Evolutionary conservation across 2,329 filamentous ascomycete genomes (phyloP).

Genomic region (Zasmidium angulare): DNA sequence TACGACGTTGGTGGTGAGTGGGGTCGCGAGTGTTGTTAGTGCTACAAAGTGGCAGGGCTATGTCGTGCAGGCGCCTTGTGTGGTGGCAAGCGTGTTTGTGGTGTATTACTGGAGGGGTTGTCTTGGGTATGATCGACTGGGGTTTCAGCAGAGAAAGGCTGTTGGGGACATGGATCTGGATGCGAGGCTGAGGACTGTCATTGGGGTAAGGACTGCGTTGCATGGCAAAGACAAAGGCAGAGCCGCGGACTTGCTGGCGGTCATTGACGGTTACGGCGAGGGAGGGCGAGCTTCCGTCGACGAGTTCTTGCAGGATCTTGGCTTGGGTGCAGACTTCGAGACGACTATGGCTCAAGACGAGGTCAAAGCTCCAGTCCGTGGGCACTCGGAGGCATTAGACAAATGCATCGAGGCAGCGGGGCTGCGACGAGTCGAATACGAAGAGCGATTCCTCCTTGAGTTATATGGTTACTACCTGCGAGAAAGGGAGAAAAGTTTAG

Average conservation of each 20-base stretch:
- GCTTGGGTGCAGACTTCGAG: background rate
- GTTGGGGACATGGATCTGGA: background rate
- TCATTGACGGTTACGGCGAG: background rate
- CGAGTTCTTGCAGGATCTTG: background rate
- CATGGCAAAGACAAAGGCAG: background rate
- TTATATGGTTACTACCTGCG: constrained; percentile 13
- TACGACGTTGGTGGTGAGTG: constrained; percentile 48
- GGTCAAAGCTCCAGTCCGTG: background rate
- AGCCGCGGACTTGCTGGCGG: background rate
- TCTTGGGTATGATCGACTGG: constrained; percentile 13
- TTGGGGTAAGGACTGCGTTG: background rate
- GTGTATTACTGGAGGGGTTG: constrained; percentile 13
- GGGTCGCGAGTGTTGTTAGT: constrained; percentile 52
- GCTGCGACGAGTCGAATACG: background rate
- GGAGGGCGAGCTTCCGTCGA: background rate
- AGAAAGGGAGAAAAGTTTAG: background rate
- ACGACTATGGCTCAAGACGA: background rate
- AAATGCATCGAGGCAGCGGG: background rate
- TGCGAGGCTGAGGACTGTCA: background rate
- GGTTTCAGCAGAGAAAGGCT: background rate
- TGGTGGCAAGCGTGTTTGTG: constrained; percentile 32
- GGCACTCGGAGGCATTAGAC: background rate
- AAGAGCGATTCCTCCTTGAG: constrained; percentile 8
- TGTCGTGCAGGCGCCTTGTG: constrained; percentile 52
- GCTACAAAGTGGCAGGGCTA: constrained; percentile 56